These are phyloP conservation scores for Ilyonectria destructans DNA, from an alignment of 2,329 filamentous ascomycete genomes.

Conservation along the genomic window DNA sequence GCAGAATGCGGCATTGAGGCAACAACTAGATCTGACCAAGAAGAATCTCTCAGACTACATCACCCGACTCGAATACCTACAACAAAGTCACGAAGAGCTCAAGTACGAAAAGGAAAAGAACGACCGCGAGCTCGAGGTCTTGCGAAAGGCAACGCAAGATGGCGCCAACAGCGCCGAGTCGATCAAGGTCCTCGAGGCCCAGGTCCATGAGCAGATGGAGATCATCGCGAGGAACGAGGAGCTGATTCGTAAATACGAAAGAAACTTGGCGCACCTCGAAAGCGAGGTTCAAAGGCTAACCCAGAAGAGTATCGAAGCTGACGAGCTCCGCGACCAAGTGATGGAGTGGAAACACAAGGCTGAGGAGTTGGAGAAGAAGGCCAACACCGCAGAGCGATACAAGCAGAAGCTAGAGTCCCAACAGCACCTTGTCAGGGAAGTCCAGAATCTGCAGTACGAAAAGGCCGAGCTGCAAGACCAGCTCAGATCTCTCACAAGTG, in stretches of 20 bases:
- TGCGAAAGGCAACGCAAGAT: conserved; percentile 67
- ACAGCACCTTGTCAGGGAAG: conserved; percentile 70
- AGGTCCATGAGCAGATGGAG: conserved; percentile 78
- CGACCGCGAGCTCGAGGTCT: conserved; percentile 67
- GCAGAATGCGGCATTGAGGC: conserved; percentile 66
- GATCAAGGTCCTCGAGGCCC: conserved; percentile 69
- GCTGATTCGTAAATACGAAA: conserved; percentile 56
- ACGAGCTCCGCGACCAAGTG: conserved; percentile 72
- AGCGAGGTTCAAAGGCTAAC: conserved; percentile 66
- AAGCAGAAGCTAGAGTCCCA: conserved; percentile 75
- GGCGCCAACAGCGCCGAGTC: conserved; percentile 68
- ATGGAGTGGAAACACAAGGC: conserved; percentile 73
- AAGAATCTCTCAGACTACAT: conserved; percentile 74
- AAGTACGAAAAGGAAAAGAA: conserved; percentile 75
- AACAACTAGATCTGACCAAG: conserved; percentile 68
- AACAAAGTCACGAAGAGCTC: conserved; percentile 76
- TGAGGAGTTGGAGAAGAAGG: conserved; percentile 73
- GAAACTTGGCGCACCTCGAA: conserved; percentile 69
- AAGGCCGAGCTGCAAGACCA: conserved; percentile 69
- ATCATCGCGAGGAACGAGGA: conserved; percentile 80
- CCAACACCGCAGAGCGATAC: conserved; percentile 75
- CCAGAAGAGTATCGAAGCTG: conserved; percentile 64
- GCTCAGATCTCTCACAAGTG: conserved; percentile 56
- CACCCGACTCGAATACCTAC: conserved; percentile 72
- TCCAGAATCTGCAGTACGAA: conserved; percentile 70